Percentiles rank a stretch among this genome's conserved stretches.
These are phyloP conservation scores for Salix suchowensis DNA, from an alignment of 345 rosid species.

Conservation along the genomic window DNA sequence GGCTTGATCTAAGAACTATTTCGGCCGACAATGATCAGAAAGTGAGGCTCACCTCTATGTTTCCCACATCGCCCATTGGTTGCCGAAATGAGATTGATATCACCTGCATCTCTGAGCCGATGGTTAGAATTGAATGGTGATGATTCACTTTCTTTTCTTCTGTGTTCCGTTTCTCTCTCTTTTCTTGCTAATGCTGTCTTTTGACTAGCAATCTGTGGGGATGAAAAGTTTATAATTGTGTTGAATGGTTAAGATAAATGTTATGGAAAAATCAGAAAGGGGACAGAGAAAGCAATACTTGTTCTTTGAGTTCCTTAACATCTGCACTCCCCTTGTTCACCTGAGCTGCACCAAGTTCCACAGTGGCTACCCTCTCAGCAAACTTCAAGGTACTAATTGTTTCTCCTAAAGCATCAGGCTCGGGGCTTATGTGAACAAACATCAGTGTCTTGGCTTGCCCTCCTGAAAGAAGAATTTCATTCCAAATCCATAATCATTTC, in stretches of 20 bases:
- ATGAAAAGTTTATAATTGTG: background rate
- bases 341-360: conserved; percentile 90
- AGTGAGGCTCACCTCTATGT: conserved; percentile 51
- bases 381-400: conserved; percentile 93
- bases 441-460: conserved; percentile 97
- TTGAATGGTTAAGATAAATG: background rate
- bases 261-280: background rate
- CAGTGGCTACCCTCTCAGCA: conserved; percentile 95
- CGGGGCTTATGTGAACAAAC: conserved; percentile 98
- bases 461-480: conserved; percentile 45
- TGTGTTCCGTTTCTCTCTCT: conserved; percentile 52
- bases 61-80: conserved; percentile 63
- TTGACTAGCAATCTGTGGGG: conserved; percentile 60
- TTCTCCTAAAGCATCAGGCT: conserved; percentile 76
- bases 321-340: conserved; percentile 73
- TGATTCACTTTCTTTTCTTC: conserved; percentile 48
- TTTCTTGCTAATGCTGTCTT: conserved; percentile 77
- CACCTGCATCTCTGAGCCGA: conserved; percentile 34
- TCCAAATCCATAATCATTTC: conserved; percentile 7
- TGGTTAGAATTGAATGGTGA: conserved; percentile 43
- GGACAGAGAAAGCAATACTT: conserved; percentile 37
- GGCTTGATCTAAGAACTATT: background rate
- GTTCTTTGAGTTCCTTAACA: conserved; percentile 90
- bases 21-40: background rate
- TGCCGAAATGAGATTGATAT: conserved; percentile 36